phyloP scores from a whole-genome alignment of 768 basidiomycete species.

The Tephrocybe rancida region DNA sequence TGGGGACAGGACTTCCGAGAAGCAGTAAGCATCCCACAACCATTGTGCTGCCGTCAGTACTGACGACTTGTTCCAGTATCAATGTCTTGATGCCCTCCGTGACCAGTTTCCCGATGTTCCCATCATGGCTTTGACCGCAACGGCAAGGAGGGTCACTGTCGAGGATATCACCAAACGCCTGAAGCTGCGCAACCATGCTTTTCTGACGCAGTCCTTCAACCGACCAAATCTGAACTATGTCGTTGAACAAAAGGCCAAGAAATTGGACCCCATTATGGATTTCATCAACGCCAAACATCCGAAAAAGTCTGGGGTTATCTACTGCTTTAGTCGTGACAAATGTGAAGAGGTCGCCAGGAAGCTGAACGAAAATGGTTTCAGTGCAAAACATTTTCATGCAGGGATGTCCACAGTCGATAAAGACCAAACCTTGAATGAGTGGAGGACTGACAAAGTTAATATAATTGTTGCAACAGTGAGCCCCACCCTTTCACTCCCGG shows the following conservation, averaged over 20 bases:
- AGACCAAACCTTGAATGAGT: constrained; percentile 61
- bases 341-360: constrained; percentile 83
- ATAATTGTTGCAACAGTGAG: constrained; percentile 93
- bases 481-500: constrained; percentile 10
- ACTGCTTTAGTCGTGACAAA: constrained; percentile 68
- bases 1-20: constrained; percentile 96
- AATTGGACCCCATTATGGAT: constrained; percentile 62
- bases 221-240: constrained; percentile 87
- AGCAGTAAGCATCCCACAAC: constrained; percentile 51
- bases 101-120: constrained; percentile 78
- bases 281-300: constrained; percentile 66
- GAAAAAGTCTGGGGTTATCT: constrained; percentile 79
- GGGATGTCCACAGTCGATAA: constrained; percentile 67
- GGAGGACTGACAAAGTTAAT: constrained; percentile 71
- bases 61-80: constrained; percentile 53
- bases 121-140: constrained; percentile 96
- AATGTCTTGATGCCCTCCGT: constrained; percentile 66
- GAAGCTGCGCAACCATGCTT: constrained; percentile 55
- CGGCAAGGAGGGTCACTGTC: constrained; percentile 78
- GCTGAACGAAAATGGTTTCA: constrained; percentile 60
- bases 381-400: constrained; percentile 86
- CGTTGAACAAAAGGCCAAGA: constrained; percentile 46
- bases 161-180: constrained; percentile 80
- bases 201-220: constrained; percentile 87
- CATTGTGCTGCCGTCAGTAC: neutral